Evolutionary conservation across 2,329 filamentous ascomycete genomes (phyloP).

Genomic region (Diplocarpon rosae): DNA sequence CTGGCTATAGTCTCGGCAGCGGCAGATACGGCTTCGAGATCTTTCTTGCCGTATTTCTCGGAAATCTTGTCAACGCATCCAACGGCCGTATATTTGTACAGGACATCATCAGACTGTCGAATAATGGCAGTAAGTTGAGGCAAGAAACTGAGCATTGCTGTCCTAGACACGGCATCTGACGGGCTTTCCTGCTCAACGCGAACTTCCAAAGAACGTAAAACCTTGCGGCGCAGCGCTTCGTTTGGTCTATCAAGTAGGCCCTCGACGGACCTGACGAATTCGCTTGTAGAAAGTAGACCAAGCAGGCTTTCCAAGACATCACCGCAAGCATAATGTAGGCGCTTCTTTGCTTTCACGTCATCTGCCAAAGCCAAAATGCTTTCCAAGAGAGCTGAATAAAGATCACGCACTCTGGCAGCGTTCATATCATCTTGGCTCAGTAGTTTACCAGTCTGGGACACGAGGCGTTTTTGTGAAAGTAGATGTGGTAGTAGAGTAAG

Average conservation of each 20-base stretch:
- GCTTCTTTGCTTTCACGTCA: conserved; percentile 44
- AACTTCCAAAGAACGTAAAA: conserved; percentile 68
- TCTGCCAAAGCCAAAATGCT: conserved; percentile 56
- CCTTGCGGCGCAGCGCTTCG: conserved; percentile 65
- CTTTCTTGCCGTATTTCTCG: conserved; percentile 91
- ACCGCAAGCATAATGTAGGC: conserved; percentile 48
- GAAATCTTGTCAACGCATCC: conserved; percentile 86
- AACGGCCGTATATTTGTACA: conserved; percentile 76
- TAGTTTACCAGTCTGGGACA: conserved; percentile 42
- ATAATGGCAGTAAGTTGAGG: conserved; percentile 70
- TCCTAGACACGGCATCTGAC: conserved; percentile 55
- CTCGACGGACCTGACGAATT: conserved; percentile 84
- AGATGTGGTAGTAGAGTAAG: conserved; percentile 47
- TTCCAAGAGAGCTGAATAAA: conserved; percentile 60
- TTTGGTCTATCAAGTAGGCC: conserved; percentile 67
- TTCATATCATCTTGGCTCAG: conserved; percentile 55
- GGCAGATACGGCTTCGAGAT: conserved; percentile 62
- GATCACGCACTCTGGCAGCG: conserved; percentile 51
- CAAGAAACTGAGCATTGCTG: conserved; percentile 66
- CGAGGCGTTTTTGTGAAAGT: conserved; percentile 46
- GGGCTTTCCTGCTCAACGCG: conserved; percentile 66
- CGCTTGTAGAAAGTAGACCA: conserved; percentile 70
- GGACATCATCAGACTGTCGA: conserved; percentile 56
- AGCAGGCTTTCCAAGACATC: conserved; percentile 71
- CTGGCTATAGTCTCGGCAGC: conserved; percentile 71